Conservation (phyloP, 2,329 filamentous ascomycete genomes). For the Trichoderma semiorbis region DNA sequence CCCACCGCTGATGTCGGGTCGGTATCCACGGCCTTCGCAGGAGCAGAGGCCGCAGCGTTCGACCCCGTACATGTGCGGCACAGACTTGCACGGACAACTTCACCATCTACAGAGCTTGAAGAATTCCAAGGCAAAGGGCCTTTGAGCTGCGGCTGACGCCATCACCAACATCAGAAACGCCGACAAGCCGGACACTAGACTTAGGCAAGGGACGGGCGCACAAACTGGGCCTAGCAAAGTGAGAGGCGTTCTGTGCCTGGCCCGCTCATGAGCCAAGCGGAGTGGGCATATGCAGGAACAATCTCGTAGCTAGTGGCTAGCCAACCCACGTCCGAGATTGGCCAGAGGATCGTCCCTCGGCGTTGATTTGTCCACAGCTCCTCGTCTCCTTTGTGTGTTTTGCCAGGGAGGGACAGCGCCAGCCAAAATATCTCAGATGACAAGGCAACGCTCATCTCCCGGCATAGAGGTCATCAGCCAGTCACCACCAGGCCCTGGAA, state of each 20-base stretch:
- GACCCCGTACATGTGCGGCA: background rate
- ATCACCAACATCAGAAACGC: constrained; percentile 14
- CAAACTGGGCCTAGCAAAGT: constrained; percentile 5
- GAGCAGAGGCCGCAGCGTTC: background rate
- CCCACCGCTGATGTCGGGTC: background rate
- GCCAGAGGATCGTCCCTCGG: constrained; percentile 18
- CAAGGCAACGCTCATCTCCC: constrained; percentile 25
- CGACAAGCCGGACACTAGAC: constrained; percentile 4
- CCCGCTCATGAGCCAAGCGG: constrained; percentile 13
- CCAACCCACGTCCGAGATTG: constrained; percentile 14
- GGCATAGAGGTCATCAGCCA: constrained; percentile 17
- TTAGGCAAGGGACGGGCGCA: background rate
- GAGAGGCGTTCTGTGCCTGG: constrained; percentile 15
- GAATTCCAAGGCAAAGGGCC: background rate
- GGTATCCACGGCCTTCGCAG: background rate
- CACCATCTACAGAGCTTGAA: background rate
- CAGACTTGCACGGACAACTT: background rate
- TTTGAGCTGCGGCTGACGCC: background rate
- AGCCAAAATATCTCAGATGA: constrained; percentile 9
- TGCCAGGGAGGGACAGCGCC: background rate
- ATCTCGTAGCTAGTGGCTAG: constrained; percentile 27
- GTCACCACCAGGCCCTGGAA: constrained; percentile 7
- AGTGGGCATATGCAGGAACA: constrained; percentile 33
- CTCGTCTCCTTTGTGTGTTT: background rate
- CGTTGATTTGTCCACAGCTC: constrained; percentile 4